Base-by-base conservation (phyloP, 2,329 filamentous ascomycete genomes). In the Aspergillus tubingensis region DNA sequence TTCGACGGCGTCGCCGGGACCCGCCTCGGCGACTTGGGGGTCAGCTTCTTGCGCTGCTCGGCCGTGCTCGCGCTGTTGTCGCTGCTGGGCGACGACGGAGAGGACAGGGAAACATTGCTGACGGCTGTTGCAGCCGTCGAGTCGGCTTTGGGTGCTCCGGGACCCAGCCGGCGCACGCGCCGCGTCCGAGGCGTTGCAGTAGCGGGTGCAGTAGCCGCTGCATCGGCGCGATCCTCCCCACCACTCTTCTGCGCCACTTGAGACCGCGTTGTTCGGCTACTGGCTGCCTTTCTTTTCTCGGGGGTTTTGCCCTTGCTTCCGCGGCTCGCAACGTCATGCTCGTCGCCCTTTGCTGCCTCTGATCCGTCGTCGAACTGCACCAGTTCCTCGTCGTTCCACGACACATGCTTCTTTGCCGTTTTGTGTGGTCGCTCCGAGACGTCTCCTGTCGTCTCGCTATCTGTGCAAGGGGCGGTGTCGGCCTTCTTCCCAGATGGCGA, bases 371-470 rank as follows among this genome's bases (percentile, higher is more conserved):
- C 70, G 53, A 72, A 77, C 58, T 74, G 67, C 17, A 71, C 75
- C 7, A 77, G 70, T n/a, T 68, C 72, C 38, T 73, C 66, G 4
- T 77, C 72, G 25, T 76, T 75, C 76, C 76, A 78, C n/a, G 68
- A 68, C 27, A 78, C 76, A 19, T 62, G 66, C 61, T 76, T 77
- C 47, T 63, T 65, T n/a, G 59, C 51, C 27, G 56, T 58, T 7
- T 36, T 55, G 8, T 53, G 62, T 49, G 61, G 59, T 27, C 58
- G 57, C n/a, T 25, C 27, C 2, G 56, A 23, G 17, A 59, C 53
- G 13, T 39, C 17, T 32, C 52, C 59, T 44, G 54, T 32, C 30
- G 58, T 47, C 19, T 60, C 54, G 44, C 51, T 54, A 17, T 59
- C 62, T 8, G 59, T 23, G 53, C 41, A 44, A 30, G 53, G 39